Evolutionary conservation across 768 basidiomycete genomes (phyloP).

Genomic region (Boletus rubropictus): DNA sequence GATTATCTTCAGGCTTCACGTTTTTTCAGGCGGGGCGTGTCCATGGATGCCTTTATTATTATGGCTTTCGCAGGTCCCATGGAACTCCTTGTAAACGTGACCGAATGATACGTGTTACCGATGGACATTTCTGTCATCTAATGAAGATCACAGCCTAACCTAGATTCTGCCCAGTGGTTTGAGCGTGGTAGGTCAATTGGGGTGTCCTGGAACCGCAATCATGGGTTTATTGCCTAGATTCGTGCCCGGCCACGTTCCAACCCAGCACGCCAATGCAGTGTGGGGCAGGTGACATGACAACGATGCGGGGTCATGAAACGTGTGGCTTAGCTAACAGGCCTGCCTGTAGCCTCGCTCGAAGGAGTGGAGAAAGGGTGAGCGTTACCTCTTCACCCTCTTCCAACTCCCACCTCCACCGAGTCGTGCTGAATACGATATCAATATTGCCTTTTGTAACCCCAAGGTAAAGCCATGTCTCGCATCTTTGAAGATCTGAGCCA

Average conservation of each 20-base stretch:
- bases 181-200: neutral
- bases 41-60: too few species aligned
- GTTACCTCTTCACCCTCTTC: neutral
- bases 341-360: conserved; percentile 6
- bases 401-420: too few species aligned
- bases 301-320: conserved; percentile 4
- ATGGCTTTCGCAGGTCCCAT: too few species aligned
- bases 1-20: too few species aligned
- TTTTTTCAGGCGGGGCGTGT: too few species aligned
- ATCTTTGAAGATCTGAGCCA: neutral
- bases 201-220: neutral
- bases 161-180: neutral
- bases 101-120: too few species aligned
- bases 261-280: neutral
- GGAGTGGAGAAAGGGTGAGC: neutral
- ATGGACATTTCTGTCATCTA: too few species aligned
- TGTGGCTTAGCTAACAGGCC: conserved; percentile 17
- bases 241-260: neutral
- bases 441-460: neutral
- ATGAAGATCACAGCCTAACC: too few species aligned
- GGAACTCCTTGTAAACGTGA: too few species aligned
- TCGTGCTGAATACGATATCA: neutral
- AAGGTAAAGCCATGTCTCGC: neutral
- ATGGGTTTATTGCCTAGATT: neutral
- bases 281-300: neutral